Base-by-base conservation (phyloP, 257 asterid species). In the Thymus quinquecostatus region DNA sequence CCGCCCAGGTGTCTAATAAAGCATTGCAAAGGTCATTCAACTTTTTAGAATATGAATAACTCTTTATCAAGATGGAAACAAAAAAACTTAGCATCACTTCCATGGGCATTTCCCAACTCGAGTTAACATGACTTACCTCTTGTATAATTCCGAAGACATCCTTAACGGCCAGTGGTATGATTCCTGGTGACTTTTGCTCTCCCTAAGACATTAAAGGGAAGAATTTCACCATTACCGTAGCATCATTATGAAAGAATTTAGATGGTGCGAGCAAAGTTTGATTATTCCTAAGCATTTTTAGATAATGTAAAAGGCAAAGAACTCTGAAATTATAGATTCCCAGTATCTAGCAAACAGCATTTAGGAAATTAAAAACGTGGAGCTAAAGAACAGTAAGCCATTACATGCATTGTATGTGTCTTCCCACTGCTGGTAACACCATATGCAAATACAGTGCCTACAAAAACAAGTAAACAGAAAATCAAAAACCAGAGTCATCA, bases 391-490 rank as follows among this genome's bases (percentile, higher is more conserved):
- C 50, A 55, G 41, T 41, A 32, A 73, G 66, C 53, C 69, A 76
- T 86, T 86, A 88, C 97, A 86, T 90, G 97, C 97, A 88, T 90
- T 32, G 96, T 90, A 70, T 90, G 96, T 40, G 96, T 90, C 86
- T 90, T 90, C 74, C 96, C 96, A 53, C 96, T 90, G 86, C 96
- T 90, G 41, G 96, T 90, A 71, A 90, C 96, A 60, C 96, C 96
- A 75, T 90, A 90, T 1, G 96, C 95, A 54, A 90, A 90, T 21
- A 90, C 95, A 3, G 96, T 90, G 60, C 96, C 96, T 90, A 80
- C 83, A 83, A 50, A 78, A 74, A 33, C 41, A 34, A 64, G 48
- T 1, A 40, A 40, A 65, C 30, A 68, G 33, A 30, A 55, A 56
- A 58, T 60, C 53, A 55, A 64, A 43, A 61, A 72, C 40, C 29